A percentile compares a stretch with the other conserved stretches of the same genome.
Conservation (phyloP, 2,329 filamentous ascomycete species). For the Aspergillus unguis region DNA sequence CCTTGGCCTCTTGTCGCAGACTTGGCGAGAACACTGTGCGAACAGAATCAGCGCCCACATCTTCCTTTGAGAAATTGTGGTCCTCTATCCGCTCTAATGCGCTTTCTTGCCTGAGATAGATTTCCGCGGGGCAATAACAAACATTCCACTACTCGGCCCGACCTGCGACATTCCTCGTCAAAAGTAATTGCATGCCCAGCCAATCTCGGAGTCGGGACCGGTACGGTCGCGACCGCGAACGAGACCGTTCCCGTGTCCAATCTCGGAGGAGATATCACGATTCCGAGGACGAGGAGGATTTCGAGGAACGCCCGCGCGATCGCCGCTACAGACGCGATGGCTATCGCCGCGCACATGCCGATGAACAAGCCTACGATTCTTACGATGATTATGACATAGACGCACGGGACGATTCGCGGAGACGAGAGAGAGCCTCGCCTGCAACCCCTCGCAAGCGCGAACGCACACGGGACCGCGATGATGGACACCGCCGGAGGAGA, state of each 20-base stretch:
- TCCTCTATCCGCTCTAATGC: conserved; percentile 1
- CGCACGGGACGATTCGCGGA: conserved; percentile 5
- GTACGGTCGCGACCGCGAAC: conserved; percentile 24
- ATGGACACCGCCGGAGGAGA: conserved; percentile 24
- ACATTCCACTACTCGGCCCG: background rate
- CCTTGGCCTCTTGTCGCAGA: conserved; percentile 3
- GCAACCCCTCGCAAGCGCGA: conserved; percentile 34
- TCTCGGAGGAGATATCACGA: conserved; percentile 20
- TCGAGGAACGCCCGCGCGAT: conserved; percentile 20
- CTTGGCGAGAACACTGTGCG: background rate
- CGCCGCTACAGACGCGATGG: conserved; percentile 23
- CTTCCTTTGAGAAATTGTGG: background rate
- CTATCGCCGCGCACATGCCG: conserved; percentile 18
- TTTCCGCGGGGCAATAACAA: background rate
- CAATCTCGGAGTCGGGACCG: conserved; percentile 35
- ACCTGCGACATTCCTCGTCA: conserved; percentile 1
- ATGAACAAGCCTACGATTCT: conserved; percentile 22
- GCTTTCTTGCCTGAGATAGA: background rate
- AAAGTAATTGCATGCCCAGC: conserved; percentile 28
- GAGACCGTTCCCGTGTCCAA: conserved; percentile 17
- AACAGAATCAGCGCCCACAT: background rate
- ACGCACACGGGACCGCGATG: conserved; percentile 33
- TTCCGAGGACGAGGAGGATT: conserved; percentile 20
- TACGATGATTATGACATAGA: conserved; percentile 14
- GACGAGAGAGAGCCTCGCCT: conserved; percentile 34